Evolutionary conservation across 2,329 filamentous ascomycete species (phyloP).

Genomic region (Aspergillus carbonarius): DNA sequence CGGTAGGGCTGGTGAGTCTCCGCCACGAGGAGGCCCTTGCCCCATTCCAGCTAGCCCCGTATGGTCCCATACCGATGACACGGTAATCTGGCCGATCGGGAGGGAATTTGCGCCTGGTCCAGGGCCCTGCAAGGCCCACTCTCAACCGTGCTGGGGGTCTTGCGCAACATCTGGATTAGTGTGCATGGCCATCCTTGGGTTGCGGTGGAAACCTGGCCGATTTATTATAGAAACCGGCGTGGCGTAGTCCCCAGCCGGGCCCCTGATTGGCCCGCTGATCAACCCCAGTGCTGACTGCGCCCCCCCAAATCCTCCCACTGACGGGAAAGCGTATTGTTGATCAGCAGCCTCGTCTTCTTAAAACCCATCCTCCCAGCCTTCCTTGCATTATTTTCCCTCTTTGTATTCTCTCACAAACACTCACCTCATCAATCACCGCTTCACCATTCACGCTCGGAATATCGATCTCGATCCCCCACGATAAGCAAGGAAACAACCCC

Average conservation of each 20-base stretch:
- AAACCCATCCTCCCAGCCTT: constrained; percentile 7
- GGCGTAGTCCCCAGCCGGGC: constrained; percentile 16
- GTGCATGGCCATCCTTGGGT: not conserved
- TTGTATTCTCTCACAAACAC: constrained; percentile 3
- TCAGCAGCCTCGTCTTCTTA: constrained; percentile 7
- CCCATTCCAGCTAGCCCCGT: not conserved
- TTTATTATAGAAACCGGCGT: constrained; percentile 28
- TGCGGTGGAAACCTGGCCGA: constrained; percentile 14
- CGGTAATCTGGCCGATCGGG: too few species aligned
- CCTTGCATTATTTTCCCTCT: constrained; percentile 2
- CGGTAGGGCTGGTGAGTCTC: constrained; percentile 16
- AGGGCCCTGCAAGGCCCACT: not conserved
- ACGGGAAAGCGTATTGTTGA: constrained; percentile 10
- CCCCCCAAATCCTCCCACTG: constrained; percentile 9
- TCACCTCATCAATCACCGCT: not conserved
- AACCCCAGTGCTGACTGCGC: not conserved
- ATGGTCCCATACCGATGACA: not conserved
- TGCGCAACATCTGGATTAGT: not conserved
- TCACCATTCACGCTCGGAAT: not conserved
- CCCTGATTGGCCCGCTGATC: constrained; percentile 19
- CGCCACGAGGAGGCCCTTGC: constrained; percentile 11
- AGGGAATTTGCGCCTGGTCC: not conserved
- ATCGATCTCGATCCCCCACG: not conserved
- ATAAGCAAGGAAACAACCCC: constrained; percentile 2
- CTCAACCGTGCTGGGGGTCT: not conserved